phyloP scores from a whole-genome alignment of 768 basidiomycete species.

The Epithele typhae region DNA sequence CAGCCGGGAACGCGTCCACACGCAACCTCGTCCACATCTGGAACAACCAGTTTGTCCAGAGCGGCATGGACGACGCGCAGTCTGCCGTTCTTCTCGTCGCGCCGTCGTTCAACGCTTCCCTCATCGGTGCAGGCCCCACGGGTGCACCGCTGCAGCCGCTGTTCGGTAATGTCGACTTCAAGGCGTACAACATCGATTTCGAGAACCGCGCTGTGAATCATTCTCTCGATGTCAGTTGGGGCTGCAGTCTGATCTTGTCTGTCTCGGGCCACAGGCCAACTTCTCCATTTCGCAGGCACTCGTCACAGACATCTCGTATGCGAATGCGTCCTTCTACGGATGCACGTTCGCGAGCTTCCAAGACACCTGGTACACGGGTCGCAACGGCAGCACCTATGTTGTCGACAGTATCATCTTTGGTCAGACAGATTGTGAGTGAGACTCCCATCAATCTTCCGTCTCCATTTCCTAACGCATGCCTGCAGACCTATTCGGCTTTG shows the following conservation, averaged over 20 bases:
- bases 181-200: slow-evolving; percentile 63
- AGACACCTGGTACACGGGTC: slow-evolving; percentile 64
- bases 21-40: slow-evolving; percentile 51
- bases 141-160: slow-evolving; percentile 48
- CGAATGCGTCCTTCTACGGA: slow-evolving; percentile 65
- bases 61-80: slow-evolving; percentile 49
- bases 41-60: slow-evolving; percentile 39
- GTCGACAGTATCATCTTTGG: slow-evolving; percentile 61
- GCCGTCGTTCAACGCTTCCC: slow-evolving; percentile 50
- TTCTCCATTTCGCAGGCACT: slow-evolving; percentile 59
- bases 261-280: slow-evolving; percentile 35
- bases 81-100: slow-evolving; percentile 56
- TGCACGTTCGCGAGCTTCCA: slow-evolving; percentile 59
- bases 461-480: not conserved
- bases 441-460: too few relatives aligned
- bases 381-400: slow-evolving; percentile 53
- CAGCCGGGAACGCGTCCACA: slow-evolving; percentile 39
- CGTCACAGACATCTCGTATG: slow-evolving; percentile 57
- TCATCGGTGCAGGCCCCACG: slow-evolving; percentile 57
- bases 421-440: slow-evolving; percentile 59
- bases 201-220: slow-evolving; percentile 54
- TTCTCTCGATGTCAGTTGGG: not conserved
- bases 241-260: not conserved
- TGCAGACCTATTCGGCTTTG: slow-evolving; percentile 55
- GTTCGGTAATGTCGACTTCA: slow-evolving; percentile 57